Conservation (phyloP, 176 grass and related monocot genomes). For the Metroxylon sagu region DNA sequence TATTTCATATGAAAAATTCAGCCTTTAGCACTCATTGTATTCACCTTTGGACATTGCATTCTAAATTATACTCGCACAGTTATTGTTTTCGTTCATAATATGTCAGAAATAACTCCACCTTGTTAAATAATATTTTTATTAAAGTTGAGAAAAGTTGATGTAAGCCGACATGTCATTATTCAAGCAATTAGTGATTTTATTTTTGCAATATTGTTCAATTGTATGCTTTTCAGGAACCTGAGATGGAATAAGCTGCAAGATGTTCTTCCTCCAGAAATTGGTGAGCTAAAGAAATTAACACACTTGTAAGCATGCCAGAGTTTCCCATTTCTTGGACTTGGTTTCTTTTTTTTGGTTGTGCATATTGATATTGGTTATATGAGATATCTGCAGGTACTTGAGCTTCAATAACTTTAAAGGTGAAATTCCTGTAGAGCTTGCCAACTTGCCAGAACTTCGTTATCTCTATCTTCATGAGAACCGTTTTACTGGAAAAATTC, state of each 20-base stretch:
- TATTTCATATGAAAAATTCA: too few relatives aligned
- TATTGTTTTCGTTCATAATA: too few relatives aligned
- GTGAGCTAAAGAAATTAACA: conserved; percentile 80
- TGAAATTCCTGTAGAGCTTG: conserved; percentile 86
- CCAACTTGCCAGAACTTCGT: conserved; percentile 69
- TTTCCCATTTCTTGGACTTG: conserved; percentile 11
- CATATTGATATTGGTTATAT: conserved; percentile 5
- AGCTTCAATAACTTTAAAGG: conserved; percentile 99
- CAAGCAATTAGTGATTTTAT: conserved; percentile 7
- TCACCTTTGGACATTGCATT: too few relatives aligned
- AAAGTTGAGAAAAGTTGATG: too few relatives aligned
- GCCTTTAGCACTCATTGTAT: too few relatives aligned
- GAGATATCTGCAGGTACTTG: conserved; percentile 62
- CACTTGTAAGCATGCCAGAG: conserved; percentile 53
- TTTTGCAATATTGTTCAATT: conserved; percentile 10
- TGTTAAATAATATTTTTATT: too few relatives aligned
- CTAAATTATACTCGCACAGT: too few relatives aligned
- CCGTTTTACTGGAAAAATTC: conserved; percentile 58
- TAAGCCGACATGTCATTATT: too few relatives aligned
- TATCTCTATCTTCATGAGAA: conserved; percentile 96
- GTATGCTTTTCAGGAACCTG: conserved; percentile 55
- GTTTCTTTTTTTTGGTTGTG: conserved; percentile 6
- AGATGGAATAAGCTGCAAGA: conserved; percentile 99
- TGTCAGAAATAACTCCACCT: too few relatives aligned
- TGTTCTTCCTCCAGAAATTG: conserved; percentile 84